Percentiles rank a stretch among this genome's conserved stretches.
Evolutionary conservation across 2,329 filamentous ascomycete genomes (phyloP).

Genomic region (Nigrospora osmanthi): DNA sequence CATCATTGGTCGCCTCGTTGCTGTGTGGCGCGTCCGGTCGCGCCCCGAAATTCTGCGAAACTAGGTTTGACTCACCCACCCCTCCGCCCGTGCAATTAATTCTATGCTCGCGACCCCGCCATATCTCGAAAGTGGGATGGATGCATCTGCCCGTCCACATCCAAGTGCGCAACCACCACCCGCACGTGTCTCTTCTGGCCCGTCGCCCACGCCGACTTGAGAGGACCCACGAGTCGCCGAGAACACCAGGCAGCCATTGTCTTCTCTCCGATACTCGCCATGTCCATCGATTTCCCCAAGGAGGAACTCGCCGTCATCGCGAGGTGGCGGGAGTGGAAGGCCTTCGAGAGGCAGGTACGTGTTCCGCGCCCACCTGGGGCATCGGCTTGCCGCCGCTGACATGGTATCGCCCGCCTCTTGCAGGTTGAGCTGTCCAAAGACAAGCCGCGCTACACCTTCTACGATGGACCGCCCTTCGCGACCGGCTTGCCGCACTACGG

Average conservation of each 20-base stretch:
- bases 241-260: background rate
- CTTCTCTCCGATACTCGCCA: constrained; percentile 20
- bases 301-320: constrained; percentile 81
- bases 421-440: constrained; percentile 73
- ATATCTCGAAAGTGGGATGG: too few species aligned
- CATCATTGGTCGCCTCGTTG: too few species aligned
- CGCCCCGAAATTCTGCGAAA: too few species aligned
- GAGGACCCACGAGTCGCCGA: background rate
- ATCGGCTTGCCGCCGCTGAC: background rate
- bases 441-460: constrained; percentile 84
- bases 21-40: too few species aligned
- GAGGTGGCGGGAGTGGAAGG: constrained; percentile 86
- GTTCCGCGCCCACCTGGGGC: constrained; percentile 6
- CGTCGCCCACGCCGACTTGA: too few species aligned
- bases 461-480: constrained; percentile 77
- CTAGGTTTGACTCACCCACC: too few species aligned
- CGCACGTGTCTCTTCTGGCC: too few species aligned
- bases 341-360: constrained; percentile 73
- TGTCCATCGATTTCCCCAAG: constrained; percentile 89
- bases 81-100: too few species aligned
- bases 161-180: too few species aligned
- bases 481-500: constrained; percentile 62
- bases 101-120: too few species aligned
- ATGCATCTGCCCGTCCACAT: too few species aligned
- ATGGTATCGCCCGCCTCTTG: constrained; percentile 6